Conservation (phyloP, 257 asterid genomes). For the Nicotiana knightiana region DNA sequence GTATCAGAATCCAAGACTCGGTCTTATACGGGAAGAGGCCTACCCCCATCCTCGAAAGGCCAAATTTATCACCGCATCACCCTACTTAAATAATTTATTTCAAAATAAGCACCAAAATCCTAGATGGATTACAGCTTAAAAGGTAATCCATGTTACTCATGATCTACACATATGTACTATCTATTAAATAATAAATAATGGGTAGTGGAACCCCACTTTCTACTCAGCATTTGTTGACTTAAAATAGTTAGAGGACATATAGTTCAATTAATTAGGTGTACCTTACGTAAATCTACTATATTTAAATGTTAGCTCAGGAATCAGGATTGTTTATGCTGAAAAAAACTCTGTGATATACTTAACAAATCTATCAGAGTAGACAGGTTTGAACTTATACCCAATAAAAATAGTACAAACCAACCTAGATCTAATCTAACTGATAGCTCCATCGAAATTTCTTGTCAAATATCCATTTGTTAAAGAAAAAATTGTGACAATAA, state of each 20-base stretch:
- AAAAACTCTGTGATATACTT: neutral
- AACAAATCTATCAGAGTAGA: neutral
- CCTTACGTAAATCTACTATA: neutral
- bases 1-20: too few species aligned
- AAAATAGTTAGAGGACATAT: neutral
- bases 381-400: neutral
- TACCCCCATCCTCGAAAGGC: neutral
- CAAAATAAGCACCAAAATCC: neutral
- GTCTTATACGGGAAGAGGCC: too few species aligned
- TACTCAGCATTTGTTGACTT: neutral
- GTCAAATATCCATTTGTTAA: neutral
- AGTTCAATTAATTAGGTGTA: too few species aligned
- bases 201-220: neutral
- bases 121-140: neutral
- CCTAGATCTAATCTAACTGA: neutral
- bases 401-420: neutral
- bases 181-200: neutral
- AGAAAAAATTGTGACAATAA: neutral
- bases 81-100: neutral
- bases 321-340: neutral
- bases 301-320: neutral
- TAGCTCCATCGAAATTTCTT: neutral
- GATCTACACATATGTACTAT: neutral
- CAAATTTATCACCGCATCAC: neutral
- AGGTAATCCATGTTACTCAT: neutral